Evolutionary conservation across 1,139 yeast species (phyloP), one percentile per base, ranked within the genome.

Genomic region (Entelexis paramagnoliae): DNA sequence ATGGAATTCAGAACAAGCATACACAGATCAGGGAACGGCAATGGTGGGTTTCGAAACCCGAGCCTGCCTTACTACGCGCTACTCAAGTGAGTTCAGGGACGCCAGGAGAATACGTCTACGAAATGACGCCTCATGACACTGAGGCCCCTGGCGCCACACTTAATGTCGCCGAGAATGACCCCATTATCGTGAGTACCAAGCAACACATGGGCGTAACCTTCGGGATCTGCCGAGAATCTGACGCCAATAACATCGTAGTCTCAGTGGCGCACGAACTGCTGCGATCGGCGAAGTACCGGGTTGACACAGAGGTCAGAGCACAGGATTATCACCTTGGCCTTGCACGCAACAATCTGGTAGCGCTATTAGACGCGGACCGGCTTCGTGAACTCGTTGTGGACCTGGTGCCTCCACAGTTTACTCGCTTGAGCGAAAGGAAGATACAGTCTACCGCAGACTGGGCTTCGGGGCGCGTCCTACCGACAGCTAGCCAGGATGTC

Each of bases 281-380:
- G 13, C 36, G 39, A 19, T 48, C 51, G 2, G 53, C 33, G 4
- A 51, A 46, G 20, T 86, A 76, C 61, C 72, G 97, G 53, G 72
- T 91, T 35, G 97, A 91, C 64, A 81, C 78, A 60, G 95, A 89
- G 81, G 71, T 80, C 77, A 2, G 32, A 50, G 7, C 53, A 55
- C 16, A 50, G 4, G 53, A 55, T 16, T 19, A 22, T 13, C 48
- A 46, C 33, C 38, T 54, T 1, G 56, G 59, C 2, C 30, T 54
- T n/a, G 91, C 96, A 0, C 70, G 96, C 45, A 85, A 71, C 65
- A 91, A 89, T 61, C 60, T 91, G 13, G 67, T 88, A 57, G 80
- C 83, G 57, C 65, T 89, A 46, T 80, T 89, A 76, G 75, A 75
- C 19, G 83, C 79, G 61, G 62, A 60, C 5, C 69, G 66, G 41